A percentile compares a stretch with the other conserved stretches of the same genome.
phyloP scores from a whole-genome alignment of 2,329 filamentous ascomycete species.

The Onygena corvina region DNA sequence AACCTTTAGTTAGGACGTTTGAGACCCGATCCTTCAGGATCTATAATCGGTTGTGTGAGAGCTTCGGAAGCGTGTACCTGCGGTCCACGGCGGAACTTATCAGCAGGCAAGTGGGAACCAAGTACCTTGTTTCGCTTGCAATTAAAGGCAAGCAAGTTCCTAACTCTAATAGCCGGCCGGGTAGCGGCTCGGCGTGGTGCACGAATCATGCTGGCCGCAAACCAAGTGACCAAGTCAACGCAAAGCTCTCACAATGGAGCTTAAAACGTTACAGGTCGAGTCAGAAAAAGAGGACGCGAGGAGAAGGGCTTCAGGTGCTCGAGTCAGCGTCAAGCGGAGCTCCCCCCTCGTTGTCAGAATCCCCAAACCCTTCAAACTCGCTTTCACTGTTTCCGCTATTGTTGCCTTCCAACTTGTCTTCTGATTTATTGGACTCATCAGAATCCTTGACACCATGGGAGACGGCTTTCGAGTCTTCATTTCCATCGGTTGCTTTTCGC shows the following conservation, averaged over 20 bases:
- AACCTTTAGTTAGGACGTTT: not conserved
- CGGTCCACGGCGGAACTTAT: not conserved
- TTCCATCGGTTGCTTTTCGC: constrained; percentile 56
- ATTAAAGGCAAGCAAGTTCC: not conserved
- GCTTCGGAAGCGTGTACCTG: not conserved
- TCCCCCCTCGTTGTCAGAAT: constrained; percentile 28
- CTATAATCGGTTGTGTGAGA: not conserved
- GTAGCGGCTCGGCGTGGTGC: not conserved
- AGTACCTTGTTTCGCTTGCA: not conserved
- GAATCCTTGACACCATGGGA: constrained; percentile 23
- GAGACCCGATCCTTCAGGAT: not conserved
- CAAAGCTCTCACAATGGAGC: not conserved
- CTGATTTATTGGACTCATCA: constrained; percentile 18
- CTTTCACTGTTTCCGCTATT: constrained; percentile 24
- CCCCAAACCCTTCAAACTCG: constrained; percentile 34
- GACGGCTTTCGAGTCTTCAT: no score
- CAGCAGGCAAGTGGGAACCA: not conserved
- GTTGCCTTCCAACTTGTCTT: constrained; percentile 29
- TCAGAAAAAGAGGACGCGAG: no score
- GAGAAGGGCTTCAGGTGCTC: not conserved
- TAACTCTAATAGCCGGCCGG: not conserved
- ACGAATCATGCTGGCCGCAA: not conserved
- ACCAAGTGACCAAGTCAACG: not conserved
- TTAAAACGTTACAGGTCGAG: no score
- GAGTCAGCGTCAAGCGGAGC: not conserved